Base-by-base conservation (phyloP, 139 green algal genomes). In the Coelastrella sp. region DNA sequence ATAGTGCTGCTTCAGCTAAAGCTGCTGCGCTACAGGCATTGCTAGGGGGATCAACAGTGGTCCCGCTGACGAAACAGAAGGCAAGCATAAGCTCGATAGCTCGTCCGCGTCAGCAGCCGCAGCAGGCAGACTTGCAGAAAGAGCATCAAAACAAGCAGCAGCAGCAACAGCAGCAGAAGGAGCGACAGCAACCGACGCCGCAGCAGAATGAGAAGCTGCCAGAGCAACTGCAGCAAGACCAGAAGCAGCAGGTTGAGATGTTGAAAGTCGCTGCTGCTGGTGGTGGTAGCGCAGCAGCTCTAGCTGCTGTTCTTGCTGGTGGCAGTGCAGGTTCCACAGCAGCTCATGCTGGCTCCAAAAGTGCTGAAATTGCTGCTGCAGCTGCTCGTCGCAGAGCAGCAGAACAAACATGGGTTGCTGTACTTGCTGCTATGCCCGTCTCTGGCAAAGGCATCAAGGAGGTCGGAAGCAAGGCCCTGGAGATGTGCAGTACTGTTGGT, bases 401-500 rank as follows among this genome's bases (percentile, higher is more conserved):
- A 38, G 73, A 81, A 37, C 43, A 81, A 9, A n/a, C 48, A 9
- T 81, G 73, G 73, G 50, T 41, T 13, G 73, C 73, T 23, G 50
- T 67, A 37, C 50, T 81, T 35, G 32, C 73, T 35, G 48, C 73
- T 6, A 81, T 81, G 48, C 73, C 73, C 9, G 30, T 48, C 1
- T 51, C 50, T 13, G 73, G 73, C 48, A 67, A 67, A 41, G 73
- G 48, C 4, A 81, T 81, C 13, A 81, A 67, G 4, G 48, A 67
- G 23, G 73, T 81, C 0, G 73, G 48, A 30, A 67, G 50, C 32
- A 81, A 81, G 32, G 73, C 50, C 7, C 32, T 81, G 1, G 73
- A 68, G 50, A 66, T 81, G 73, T 81, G 73, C 21, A 48, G 41
- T 17, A 51, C 38, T 5, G 67, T 81, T 35, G 73, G 73, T 4